Evolutionary conservation across 805 yeast genomes (phyloP).

Genomic region (Komagataella populi): DNA sequence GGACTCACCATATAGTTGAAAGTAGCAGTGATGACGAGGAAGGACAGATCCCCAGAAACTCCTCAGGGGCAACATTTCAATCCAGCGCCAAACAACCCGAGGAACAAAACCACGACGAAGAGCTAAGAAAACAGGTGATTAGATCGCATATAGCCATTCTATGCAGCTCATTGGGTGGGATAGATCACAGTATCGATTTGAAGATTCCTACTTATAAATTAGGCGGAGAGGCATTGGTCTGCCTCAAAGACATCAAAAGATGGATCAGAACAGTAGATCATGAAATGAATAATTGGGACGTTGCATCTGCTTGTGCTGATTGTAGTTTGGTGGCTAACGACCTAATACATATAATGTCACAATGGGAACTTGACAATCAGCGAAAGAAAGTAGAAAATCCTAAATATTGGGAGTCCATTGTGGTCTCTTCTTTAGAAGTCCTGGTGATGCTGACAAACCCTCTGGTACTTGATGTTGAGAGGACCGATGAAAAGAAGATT

Average conservation of each 20-base stretch:
- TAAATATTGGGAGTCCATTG: slow-evolving; percentile 41
- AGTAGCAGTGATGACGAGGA: not conserved
- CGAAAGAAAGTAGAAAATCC: slow-evolving; percentile 17
- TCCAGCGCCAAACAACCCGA: not conserved
- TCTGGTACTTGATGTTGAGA: slow-evolving; percentile 40
- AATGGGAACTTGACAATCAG: slow-evolving; percentile 42
- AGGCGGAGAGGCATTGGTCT: slow-evolving; percentile 81
- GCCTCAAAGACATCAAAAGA: slow-evolving; percentile 74
- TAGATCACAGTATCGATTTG: slow-evolving; percentile 43
- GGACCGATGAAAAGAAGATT: slow-evolving; percentile 45
- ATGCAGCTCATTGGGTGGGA: slow-evolving; percentile 86
- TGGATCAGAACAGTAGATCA: slow-evolving; percentile 86
- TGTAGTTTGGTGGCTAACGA: slow-evolving; percentile 64
- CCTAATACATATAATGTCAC: slow-evolving; percentile 56
- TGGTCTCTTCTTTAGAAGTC: slow-evolving; percentile 63
- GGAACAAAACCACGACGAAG: not conserved
- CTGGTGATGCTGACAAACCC: slow-evolving; percentile 86
- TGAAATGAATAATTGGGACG: slow-evolving; percentile 53
- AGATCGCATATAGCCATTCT: slow-evolving; percentile 52
- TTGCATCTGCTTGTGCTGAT: slow-evolving; percentile 79
- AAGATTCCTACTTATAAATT: slow-evolving; percentile 46
- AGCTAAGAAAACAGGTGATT: not conserved
- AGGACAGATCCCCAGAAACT: not conserved
- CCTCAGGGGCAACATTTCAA: not conserved
- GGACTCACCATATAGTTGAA: not conserved